Base-by-base conservation (phyloP, 768 basidiomycete genomes). In the Rhodosporidiobolus sp. region DNA sequence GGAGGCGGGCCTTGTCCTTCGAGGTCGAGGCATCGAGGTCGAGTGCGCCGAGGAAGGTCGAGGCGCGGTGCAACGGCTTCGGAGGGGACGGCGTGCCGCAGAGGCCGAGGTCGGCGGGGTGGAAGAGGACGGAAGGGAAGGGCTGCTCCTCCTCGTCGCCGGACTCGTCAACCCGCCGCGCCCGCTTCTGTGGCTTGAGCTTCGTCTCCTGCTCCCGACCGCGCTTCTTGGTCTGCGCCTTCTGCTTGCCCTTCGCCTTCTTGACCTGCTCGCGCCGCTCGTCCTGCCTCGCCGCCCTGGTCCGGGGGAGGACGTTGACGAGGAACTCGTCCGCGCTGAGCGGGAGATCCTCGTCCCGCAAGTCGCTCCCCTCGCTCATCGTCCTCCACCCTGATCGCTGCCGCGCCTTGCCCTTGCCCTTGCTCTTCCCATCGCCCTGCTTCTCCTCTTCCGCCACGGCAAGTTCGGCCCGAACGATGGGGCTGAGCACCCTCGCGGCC, bases 311-410 rank as follows among this genome's bases (percentile, higher is more conserved):
- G 19, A 59, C 58, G 28, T 59, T 59, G 38, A 28, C 8, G 43
- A 59, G 16, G 45, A 59, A 59, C 38, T 59, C 58, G 58, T 59
- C 58, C 4, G 28, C 45, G 58, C 58, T 59, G 58, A 46, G 38
- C 38, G 58, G n/a, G 26, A 45, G 16, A 3, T 26, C 38, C 7
- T 45, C 38, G 11, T 59, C 28, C 12, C 56, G 20, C 35, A 3
- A 8, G 17, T 58, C 38, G 56, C 56, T 58, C 17, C 58, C 58
- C 8, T 28, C 58, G 28, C 58, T 19, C 28, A 32, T n/a, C 35
- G 26, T 43, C 26, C 43, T 38, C 30, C 58, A 22, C 3, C 58
- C 58, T 28, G 12, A 38, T 4, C 22, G 6, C 17, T 10, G 4
- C 53, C 26, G 38, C 43, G 38, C 43, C 58, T 45, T 45, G 24